phyloP scores from a whole-genome alignment of 257 asterid species.

The Nicotiana tabacum region DNA sequence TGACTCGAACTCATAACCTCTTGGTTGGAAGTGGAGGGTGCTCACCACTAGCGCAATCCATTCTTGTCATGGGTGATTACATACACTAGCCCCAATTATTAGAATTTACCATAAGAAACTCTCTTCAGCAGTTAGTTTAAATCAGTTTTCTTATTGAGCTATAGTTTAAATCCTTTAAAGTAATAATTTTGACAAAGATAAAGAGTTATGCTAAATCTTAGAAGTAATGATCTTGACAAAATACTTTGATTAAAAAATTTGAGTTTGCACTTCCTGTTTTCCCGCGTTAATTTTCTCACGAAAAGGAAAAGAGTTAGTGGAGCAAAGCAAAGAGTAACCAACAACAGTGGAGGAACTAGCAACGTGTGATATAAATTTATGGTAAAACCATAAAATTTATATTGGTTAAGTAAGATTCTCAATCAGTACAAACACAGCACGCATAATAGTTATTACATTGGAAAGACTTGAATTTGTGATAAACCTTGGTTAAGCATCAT shows the following conservation, averaged over 20 bases:
- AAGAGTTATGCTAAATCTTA: neutral
- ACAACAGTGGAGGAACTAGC: neutral
- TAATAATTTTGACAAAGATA: neutral
- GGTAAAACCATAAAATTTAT: neutral
- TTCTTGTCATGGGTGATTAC: too few relatives aligned
- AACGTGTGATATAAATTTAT: neutral
- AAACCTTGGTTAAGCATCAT: neutral
- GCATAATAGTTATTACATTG: neutral
- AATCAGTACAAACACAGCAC: neutral
- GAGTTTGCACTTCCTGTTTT: neutral
- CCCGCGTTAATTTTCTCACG: neutral
- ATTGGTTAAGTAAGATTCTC: neutral
- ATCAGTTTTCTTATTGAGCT: neutral
- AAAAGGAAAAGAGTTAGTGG: neutral
- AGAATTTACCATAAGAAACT: conserved; percentile 1
- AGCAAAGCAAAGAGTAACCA: neutral
- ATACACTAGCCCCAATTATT: neutral
- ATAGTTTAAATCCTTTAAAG: neutral
- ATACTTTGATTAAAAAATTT: neutral
- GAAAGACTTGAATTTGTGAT: neutral
- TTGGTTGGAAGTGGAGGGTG: too few relatives aligned
- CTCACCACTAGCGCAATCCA: too few relatives aligned
- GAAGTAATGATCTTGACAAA: neutral
- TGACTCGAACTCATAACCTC: too few relatives aligned
- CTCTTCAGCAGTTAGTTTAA: neutral